Evolutionary conservation across 192 early-diverging fungal genomes (phyloP), one percentile per base, ranked within the genome.

Genomic region (Podila horticola): DNA sequence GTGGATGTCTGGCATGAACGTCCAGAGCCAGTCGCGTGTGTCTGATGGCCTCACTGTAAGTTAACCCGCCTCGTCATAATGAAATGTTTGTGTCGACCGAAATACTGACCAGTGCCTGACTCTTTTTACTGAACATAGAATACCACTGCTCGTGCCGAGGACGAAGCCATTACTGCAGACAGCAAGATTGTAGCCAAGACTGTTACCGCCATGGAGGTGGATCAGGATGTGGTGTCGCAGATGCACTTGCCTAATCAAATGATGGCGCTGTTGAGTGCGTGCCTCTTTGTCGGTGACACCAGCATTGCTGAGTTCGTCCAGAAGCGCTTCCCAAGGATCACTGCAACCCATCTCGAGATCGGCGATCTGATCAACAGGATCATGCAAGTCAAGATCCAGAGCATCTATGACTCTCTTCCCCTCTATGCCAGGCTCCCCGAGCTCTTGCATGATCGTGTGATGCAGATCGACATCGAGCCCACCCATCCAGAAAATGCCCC

Each of bases 221-320:
- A 36, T 48, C 20, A 22, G 5, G 74, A 76, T 4, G 3, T 36
- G 6, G 34, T 36, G 34, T 7, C 34, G 34, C 34, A 8, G 4
- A 15, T 69, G 31, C 70, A 66, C 19, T 30, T 69, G 41, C 70
- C 83, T 1, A 89, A 94, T 36, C 92, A 95, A 66, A 92, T 93
- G 49, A 82, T 90, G 30, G 87, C 86, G 11, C 58, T 95, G 13
- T 69, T 86, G 15, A 82, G 84, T 10, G 89, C 92, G 11, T 79
- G 94, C 5, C 41, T 95, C 0, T 84, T 86, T 7, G 86, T 94
- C 5, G 94, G 94, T 4, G 90, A 90, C 48, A 19, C 91, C 0
- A 63, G 69, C 1, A 71, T 88, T 33, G 88, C 89, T 19, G 58
- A 85, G 28, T 59, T 84, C 19, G 81, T 94, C 12, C 52, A 94